Evolutionary conservation across 768 basidiomycete species (phyloP).

Genomic region (Hericium coralloides): DNA sequence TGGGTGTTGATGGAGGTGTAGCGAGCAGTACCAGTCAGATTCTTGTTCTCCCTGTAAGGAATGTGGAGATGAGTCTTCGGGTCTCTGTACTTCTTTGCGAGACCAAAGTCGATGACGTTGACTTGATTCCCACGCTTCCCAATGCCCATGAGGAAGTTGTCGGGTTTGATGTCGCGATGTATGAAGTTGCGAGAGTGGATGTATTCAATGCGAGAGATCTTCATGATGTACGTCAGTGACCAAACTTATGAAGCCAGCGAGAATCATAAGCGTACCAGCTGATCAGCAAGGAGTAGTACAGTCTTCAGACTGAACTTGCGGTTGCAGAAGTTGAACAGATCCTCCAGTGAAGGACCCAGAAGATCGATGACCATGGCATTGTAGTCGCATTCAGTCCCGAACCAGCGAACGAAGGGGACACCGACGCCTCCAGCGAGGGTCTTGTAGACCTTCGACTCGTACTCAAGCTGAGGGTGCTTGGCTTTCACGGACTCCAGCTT

Average conservation of each 20-base stretch:
- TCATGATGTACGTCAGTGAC: slow-evolving; percentile 6
- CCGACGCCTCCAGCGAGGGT: slow-evolving; percentile 98
- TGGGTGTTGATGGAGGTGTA: slow-evolving; percentile 99
- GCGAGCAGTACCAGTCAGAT: slow-evolving; percentile 95
- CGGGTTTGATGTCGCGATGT: slow-evolving; percentile 97
- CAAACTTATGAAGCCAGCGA: background rate
- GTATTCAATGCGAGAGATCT: slow-evolving; percentile 99
- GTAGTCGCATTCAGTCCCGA: slow-evolving; percentile 95
- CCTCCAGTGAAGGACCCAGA: slow-evolving; percentile 85
- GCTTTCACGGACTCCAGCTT: slow-evolving; percentile 99
- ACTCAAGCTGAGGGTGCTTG: slow-evolving; percentile 99
- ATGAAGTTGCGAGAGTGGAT: slow-evolving; percentile 99
- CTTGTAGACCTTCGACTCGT: slow-evolving; percentile 93
- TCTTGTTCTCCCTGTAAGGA: slow-evolving; percentile 99
- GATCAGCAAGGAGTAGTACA: slow-evolving; percentile 91
- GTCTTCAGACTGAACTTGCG: slow-evolving; percentile 98
- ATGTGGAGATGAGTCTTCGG: slow-evolving; percentile 99
- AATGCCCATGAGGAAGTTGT: slow-evolving; percentile 99
- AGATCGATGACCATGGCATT: slow-evolving; percentile 99
- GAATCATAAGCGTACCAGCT: slow-evolving; percentile 54
- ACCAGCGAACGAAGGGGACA: slow-evolving; percentile 96
- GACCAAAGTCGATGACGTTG: slow-evolving; percentile 96
- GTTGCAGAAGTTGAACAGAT: slow-evolving; percentile 92
- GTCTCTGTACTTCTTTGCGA: slow-evolving; percentile 99
- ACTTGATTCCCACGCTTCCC: slow-evolving; percentile 99